A percentile compares a stretch with the other conserved stretches of the same genome.
Conservation (phyloP, 2,329 filamentous ascomycete species). For the Penicillium sp. region DNA sequence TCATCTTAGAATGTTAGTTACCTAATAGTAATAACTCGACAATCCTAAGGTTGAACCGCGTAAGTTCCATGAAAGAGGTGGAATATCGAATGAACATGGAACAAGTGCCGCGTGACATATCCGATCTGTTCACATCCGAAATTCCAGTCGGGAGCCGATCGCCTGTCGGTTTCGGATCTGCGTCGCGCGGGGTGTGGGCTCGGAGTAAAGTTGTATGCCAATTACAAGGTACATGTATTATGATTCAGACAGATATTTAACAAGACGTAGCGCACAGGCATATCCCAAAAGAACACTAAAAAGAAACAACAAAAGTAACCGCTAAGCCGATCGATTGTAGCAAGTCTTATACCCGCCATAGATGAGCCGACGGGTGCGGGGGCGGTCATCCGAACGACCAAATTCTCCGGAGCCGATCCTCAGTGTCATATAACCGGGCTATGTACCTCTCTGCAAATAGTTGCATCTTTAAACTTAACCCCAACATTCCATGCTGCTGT, state of each 20-base stretch:
- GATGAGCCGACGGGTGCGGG: slow-evolving; percentile 5
- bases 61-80: too few relatives aligned
- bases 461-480: too few relatives aligned
- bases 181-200: background rate
- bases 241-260: too few relatives aligned
- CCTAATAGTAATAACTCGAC: too few relatives aligned
- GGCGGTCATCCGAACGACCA: slow-evolving; percentile 16
- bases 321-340: background rate
- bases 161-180: slow-evolving; percentile 4
- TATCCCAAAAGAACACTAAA: background rate
- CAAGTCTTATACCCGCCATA: background rate
- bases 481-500: too few relatives aligned
- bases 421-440: slow-evolving; percentile 5
- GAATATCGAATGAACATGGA: too few relatives aligned
- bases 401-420: slow-evolving; percentile 14
- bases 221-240: too few relatives aligned
- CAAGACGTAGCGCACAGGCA: too few relatives aligned
- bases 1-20: too few relatives aligned
- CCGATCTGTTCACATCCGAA: slow-evolving; percentile 6
- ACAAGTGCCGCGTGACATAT: background rate
- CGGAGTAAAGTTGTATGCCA: too few relatives aligned
- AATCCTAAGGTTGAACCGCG: too few relatives aligned
- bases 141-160: background rate
- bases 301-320: background rate
- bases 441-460: too few relatives aligned